Evolutionary conservation across 306 rosid genomes (phyloP).

Genomic region (Pyrus communis): DNA sequence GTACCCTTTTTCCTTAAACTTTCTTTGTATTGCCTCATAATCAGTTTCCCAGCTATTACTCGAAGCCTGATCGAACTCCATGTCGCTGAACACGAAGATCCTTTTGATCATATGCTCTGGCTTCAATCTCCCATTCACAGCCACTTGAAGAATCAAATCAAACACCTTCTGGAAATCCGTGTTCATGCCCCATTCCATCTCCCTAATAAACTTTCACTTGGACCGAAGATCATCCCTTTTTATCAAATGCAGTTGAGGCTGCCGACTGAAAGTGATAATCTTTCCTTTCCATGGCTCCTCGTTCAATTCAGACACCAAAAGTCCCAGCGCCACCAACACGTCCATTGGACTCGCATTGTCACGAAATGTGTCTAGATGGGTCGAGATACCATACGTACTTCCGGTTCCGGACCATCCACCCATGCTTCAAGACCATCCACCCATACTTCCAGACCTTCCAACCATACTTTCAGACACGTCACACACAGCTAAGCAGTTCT

Average conservation of each 20-base stretch:
- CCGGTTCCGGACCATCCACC: too few species aligned
- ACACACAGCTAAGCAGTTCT: constrained; percentile 40
- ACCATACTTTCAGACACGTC: constrained; percentile 50
- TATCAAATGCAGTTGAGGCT: constrained; percentile 44
- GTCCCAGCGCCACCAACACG: constrained; percentile 52
- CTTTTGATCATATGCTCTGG: constrained; percentile 57
- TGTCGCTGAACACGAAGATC: constrained; percentile 58
- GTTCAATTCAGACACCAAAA: constrained; percentile 50
- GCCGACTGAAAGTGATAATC: constrained; percentile 41
- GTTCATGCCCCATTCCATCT: constrained; percentile 35
- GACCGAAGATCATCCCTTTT: constrained; percentile 31
- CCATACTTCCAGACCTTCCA: constrained; percentile 21
- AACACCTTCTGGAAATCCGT: constrained; percentile 60
- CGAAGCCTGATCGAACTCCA: constrained; percentile 60
- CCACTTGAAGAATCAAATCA: constrained; percentile 43
- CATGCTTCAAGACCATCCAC: too few species aligned
- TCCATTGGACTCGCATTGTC: constrained; percentile 25
- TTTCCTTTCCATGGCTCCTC: constrained; percentile 68
- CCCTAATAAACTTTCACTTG: constrained; percentile 27
- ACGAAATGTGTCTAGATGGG: too few species aligned
- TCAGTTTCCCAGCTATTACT: constrained; percentile 52
- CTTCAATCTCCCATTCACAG: constrained; percentile 43
- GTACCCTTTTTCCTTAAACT: constrained; percentile 44
- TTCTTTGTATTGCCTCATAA: constrained; percentile 44
- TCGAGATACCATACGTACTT: too few species aligned